Percentiles rank a stretch among this genome's conserved stretches.
These are phyloP conservation scores for Parietaria judaica DNA, from an alignment of 306 rosid genomes.

Conservation along the genomic window DNA sequence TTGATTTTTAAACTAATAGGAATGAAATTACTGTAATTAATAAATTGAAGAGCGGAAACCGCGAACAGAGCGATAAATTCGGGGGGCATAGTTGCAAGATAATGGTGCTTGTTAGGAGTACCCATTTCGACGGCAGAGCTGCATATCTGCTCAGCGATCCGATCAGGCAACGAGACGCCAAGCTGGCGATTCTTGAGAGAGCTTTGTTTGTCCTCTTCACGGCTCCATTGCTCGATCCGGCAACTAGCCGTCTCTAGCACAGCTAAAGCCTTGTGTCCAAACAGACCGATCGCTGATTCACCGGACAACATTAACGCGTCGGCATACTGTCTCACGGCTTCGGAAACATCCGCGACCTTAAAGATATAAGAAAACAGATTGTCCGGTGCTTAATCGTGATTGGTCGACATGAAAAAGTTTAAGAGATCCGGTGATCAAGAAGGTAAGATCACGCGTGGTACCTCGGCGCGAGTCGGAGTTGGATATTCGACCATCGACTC, in stretches of 20 bases:
- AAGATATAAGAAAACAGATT: background rate
- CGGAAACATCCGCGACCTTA: conserved; percentile 91
- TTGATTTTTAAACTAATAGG: too few species aligned
- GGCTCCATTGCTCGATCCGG: conserved; percentile 67
- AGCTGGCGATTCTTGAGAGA: conserved; percentile 41
- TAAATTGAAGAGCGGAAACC: too few species aligned
- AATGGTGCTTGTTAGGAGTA: conserved; percentile 19
- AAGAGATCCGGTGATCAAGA: background rate
- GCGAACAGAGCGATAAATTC: too few species aligned
- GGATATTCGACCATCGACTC: conserved; percentile 95
- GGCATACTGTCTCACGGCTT: conserved; percentile 76
- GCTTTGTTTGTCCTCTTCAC: conserved; percentile 50
- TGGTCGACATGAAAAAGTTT: background rate
- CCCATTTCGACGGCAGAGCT: conserved; percentile 71
- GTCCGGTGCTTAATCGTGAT: too few species aligned
- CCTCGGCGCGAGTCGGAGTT: conserved; percentile 97
- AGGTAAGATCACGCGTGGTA: conserved; percentile 3
- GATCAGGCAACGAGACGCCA: conserved; percentile 59
- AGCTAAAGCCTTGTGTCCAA: conserved; percentile 67
- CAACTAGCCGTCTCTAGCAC: conserved; percentile 67
- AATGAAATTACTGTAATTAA: too few species aligned
- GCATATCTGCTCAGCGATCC: conserved; percentile 79
- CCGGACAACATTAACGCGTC: conserved; percentile 89
- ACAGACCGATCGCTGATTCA: conserved; percentile 81
- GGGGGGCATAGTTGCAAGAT: too few species aligned